Conservation (phyloP, 139 green algal genomes). For the Limnomonas spitsbergensis region DNA sequence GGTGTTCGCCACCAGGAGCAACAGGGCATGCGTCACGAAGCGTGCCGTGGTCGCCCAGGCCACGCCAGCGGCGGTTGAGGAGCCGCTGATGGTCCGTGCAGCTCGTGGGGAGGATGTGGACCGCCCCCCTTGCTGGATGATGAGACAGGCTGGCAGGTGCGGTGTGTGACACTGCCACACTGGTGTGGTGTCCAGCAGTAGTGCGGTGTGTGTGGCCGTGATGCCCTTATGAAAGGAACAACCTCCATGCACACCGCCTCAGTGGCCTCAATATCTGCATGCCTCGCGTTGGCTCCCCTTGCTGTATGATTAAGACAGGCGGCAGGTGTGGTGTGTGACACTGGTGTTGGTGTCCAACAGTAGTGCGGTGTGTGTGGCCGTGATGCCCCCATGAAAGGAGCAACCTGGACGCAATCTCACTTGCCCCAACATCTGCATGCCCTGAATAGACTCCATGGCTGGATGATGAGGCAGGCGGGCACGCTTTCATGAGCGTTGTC, state of each 20-base stretch:
- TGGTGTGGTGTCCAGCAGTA: background rate
- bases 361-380: background rate
- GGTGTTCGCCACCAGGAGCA: background rate
- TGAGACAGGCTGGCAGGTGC: conserved; percentile 92
- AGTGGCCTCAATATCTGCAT: background rate
- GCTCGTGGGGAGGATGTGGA: conserved; percentile 75
- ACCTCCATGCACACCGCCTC: background rate
- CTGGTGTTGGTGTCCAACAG: too few relatives aligned
- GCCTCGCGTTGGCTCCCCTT: background rate
- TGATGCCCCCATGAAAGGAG: background rate
- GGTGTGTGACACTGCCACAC: background rate
- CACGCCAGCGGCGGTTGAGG: background rate
- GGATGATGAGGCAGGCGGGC: background rate
- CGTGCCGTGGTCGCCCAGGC: background rate
- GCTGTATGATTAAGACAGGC: background rate
- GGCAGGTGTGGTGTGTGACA: background rate
- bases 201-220: background rate
- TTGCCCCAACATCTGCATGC: background rate
- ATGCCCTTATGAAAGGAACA: background rate
- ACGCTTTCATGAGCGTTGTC: too few relatives aligned
- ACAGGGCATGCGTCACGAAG: background rate
- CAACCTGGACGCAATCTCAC: background rate
- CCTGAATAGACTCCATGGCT: background rate
- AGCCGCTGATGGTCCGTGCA: conserved; percentile 5
- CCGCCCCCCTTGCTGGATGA: conserved; percentile 92